A percentile compares a stretch with the other conserved stretches of the same genome.
Evolutionary conservation across 1,284 basidiomycete species (phyloP).

Genomic region (Limonomyces culmigenus): DNA sequence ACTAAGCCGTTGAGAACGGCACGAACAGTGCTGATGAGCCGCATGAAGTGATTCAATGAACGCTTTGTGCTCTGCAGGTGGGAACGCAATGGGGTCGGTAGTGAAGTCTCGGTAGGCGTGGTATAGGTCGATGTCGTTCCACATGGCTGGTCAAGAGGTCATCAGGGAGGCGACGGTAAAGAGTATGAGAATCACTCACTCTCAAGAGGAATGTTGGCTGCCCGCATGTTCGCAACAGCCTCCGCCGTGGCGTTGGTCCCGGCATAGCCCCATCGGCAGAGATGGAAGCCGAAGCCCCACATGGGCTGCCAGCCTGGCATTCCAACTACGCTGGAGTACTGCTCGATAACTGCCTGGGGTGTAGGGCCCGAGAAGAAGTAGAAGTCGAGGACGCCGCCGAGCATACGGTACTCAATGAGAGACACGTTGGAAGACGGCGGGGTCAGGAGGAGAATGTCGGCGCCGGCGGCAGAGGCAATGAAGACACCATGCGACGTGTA

Average conservation of each 20-base stretch:
- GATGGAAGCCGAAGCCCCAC: constrained; percentile 56
- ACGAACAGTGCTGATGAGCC: not conserved
- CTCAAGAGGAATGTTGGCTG: constrained; percentile 47
- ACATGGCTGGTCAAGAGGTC: no score
- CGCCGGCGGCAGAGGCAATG: constrained; percentile 52
- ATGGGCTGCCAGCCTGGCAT: constrained; percentile 51
- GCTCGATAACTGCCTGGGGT: constrained; percentile 40
- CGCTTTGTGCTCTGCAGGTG: constrained; percentile 34
- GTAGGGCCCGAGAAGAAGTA: constrained; percentile 56
- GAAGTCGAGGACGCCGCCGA: constrained; percentile 57
- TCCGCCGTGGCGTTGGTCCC: constrained; percentile 39
- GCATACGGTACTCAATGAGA: constrained; percentile 59
- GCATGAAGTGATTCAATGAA: constrained; percentile 32
- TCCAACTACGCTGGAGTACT: constrained; percentile 50
- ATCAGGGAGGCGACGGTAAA: constrained; percentile 1
- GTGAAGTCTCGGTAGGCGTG: constrained; percentile 55
- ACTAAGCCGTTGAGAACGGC: no score
- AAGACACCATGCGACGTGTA: constrained; percentile 59
- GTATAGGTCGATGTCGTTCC: constrained; percentile 39
- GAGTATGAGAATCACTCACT: no score
- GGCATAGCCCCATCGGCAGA: constrained; percentile 53
- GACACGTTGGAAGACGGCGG: constrained; percentile 17
- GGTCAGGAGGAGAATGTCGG: constrained; percentile 51
- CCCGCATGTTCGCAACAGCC: constrained; percentile 43
- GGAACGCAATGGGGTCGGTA: constrained; percentile 46